Evolutionary conservation across 805 yeast genomes (phyloP).

Genomic region (Yamadazyma insecticola): DNA sequence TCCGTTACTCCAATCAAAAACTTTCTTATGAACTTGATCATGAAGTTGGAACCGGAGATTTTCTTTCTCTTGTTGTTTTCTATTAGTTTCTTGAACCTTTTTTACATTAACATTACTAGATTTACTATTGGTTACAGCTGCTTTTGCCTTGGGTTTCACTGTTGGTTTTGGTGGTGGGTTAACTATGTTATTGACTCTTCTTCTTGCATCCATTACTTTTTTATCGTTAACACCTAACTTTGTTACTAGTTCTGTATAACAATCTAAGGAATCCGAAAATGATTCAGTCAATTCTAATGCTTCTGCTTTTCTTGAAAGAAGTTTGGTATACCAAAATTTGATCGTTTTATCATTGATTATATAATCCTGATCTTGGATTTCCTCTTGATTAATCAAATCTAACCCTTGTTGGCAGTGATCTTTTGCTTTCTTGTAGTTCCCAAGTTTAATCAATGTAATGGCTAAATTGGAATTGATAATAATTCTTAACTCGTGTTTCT

Average conservation of each 20-base stretch:
- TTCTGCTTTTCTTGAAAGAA: conserved; percentile 71
- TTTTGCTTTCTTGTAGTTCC: conserved; percentile 57
- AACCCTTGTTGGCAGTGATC: conserved; percentile 47
- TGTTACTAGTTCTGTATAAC: conserved; percentile 60
- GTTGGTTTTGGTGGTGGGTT: conserved; percentile 40
- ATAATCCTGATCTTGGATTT: conserved; percentile 19
- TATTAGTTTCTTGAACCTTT: conserved; percentile 46
- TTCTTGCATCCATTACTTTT: conserved; percentile 70
- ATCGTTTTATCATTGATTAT: conserved; percentile 47
- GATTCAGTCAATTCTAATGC: conserved; percentile 76
- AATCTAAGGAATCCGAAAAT: conserved; percentile 55
- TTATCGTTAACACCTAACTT: conserved; percentile 60
- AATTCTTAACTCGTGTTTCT: conserved; percentile 58
- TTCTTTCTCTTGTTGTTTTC: conserved; percentile 33
- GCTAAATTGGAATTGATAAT: conserved; percentile 75
- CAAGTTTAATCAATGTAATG: conserved; percentile 55
- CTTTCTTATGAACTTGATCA: conserved; percentile 54
- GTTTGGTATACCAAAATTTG: conserved; percentile 70
- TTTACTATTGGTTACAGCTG: conserved; percentile 3
- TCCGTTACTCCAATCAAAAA: conserved; percentile 64
- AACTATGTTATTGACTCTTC: conserved; percentile 66
- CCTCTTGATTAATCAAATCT: conserved; percentile 21
- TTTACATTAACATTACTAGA: conserved; percentile 24
- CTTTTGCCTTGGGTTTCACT: conserved; percentile 5
- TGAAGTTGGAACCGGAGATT: conserved; percentile 46